Evolutionary conservation across 139 green algal species (phyloP), one percentile per base, ranked within the genome.

Genomic region (Deuterostichococcus epilithicus): DNA sequence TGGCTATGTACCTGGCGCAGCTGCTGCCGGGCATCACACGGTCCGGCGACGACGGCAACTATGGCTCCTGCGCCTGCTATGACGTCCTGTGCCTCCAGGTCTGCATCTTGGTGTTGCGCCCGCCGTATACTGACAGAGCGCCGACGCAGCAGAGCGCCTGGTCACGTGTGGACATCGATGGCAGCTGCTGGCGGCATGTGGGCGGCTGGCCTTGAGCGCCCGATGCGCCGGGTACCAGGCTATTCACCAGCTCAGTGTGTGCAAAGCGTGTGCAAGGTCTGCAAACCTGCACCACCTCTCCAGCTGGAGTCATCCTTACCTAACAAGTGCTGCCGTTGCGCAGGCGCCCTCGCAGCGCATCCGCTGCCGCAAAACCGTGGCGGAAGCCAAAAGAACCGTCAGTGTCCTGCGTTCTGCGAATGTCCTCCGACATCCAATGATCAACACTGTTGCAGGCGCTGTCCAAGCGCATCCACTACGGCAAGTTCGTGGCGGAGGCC

Each of bases 331-430:
- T 60, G 0, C 37, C 20, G 6, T 73, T 25, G n/a, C 69, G 13
- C 45, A 18, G 42, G 5, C 45, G 26, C 32, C 32, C 13, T 74
- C 20, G 15, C 94, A 95, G 80, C 91, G 96, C 68, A 97, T 99
- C 63, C 96, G 99, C 85, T 99, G 97, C 76, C 96, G 96, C 70
- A 98, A 96, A 73, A 99, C 97, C 82, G 95, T 99, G 32, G 96
- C 96, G n/a, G 96, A 99, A 80, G 91, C 94, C 70, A 99, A 99
- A n/a, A n/a, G n/a, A n/a, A n/a, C n/a, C n/a, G n/a, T n/a, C n/a
- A n/a, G n/a, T n/a, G n/a, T n/a, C n/a, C n/a, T n/a, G n/a, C n/a
- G n/a, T n/a, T n/a, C n/a, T n/a, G n/a, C n/a, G n/a, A n/a, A n/a
- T n/a, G n/a, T n/a, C n/a, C n/a, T n/a, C n/a, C n/a, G n/a, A n/a